phyloP scores from a whole-genome alignment of 306 rosid genomes.

The Citrullus colocynthis region DNA sequence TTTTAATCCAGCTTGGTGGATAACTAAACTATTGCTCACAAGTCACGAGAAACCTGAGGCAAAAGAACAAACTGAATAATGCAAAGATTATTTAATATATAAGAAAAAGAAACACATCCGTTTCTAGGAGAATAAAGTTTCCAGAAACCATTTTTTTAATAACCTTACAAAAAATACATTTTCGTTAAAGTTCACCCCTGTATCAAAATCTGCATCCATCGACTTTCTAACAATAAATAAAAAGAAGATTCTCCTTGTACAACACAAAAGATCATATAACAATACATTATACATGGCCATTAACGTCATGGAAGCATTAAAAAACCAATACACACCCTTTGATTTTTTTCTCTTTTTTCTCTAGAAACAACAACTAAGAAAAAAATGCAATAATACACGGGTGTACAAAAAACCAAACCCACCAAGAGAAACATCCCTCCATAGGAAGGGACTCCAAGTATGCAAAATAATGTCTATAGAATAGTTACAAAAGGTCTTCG shows the following conservation, averaged over 20 bases:
- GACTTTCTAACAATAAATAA: neutral
- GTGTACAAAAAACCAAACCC: too few species aligned
- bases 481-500: too few species aligned
- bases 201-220: neutral
- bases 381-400: too few species aligned
- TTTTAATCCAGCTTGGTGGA: neutral
- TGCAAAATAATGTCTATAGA: too few species aligned
- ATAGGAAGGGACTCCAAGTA: too few species aligned
- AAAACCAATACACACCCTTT: neutral
- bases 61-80: neutral
- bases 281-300: neutral
- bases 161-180: neutral
- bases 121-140: neutral
- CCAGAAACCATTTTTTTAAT: neutral
- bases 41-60: neutral
- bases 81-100: neutral
- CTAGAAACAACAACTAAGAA: too few species aligned
- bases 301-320: neutral
- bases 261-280: constrained; percentile 8
- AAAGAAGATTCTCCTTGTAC: neutral
- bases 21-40: neutral
- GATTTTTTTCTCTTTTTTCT: too few species aligned
- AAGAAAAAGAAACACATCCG: neutral
- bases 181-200: neutral
- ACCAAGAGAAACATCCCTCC: too few species aligned